A percentile compares a stretch with the other conserved stretches of the same genome.
phyloP scores from a whole-genome alignment of 2,329 filamentous ascomycete species.

The Neopestalotiopsis rosae region DNA sequence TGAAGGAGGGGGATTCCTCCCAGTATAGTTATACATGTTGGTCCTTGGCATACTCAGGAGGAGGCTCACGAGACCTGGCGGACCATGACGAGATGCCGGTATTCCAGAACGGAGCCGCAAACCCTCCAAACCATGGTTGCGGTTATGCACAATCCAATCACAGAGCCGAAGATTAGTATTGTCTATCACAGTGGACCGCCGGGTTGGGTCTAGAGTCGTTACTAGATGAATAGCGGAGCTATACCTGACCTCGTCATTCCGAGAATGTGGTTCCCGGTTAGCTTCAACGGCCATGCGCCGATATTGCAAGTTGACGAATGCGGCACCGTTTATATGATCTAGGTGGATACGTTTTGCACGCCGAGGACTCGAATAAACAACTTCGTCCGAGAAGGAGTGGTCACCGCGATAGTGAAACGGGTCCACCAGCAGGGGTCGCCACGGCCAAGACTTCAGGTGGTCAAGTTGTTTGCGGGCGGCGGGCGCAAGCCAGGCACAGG shows the following conservation, averaged over 20 bases:
- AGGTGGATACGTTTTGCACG: slow-evolving; percentile 9
- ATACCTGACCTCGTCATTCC: slow-evolving; percentile 7
- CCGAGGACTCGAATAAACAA: slow-evolving; percentile 17
- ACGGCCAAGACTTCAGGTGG: neutral
- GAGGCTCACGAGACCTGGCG: slow-evolving; percentile 1
- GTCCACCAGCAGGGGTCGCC: neutral
- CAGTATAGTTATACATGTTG: neutral
- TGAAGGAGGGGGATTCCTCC: neutral
- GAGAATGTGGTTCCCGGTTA: slow-evolving; percentile 4
- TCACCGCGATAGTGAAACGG: slow-evolving; percentile 12
- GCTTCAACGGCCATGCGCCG: slow-evolving; percentile 13
- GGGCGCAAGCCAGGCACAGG: neutral
- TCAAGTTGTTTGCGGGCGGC: neutral
- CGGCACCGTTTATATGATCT: slow-evolving; percentile 3
- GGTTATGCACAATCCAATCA: neutral
- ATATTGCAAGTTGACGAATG: slow-evolving; percentile 15
- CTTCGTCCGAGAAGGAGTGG: slow-evolving; percentile 3
- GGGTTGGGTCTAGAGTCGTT: slow-evolving; percentile 15
- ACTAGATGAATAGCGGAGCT: slow-evolving; percentile 14
- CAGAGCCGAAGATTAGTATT: slow-evolving; percentile 7
- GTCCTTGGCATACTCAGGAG: neutral
- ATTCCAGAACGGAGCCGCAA: slow-evolving; percentile 8
- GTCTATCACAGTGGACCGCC: neutral
- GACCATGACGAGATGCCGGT: neutral
- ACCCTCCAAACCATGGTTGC: neutral